These are phyloP conservation scores for Lactarius evosmus DNA, from an alignment of 768 basidiomycete genomes.

Conservation along the genomic window DNA sequence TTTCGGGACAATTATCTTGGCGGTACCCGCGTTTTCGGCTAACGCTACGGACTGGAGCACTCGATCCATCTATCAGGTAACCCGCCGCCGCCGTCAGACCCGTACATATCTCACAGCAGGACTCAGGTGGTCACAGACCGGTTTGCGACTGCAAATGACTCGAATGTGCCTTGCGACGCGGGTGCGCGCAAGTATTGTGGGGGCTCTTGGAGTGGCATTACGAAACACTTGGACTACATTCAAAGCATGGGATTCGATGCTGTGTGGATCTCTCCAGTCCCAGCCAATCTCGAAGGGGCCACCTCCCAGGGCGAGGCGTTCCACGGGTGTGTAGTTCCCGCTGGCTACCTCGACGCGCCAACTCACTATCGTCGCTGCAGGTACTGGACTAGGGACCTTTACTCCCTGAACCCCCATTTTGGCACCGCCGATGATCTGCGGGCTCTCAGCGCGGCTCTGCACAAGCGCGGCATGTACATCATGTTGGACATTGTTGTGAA, in stretches of 20 bases:
- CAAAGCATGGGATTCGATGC: conserved; percentile 60
- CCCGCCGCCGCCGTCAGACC: conserved; percentile 3
- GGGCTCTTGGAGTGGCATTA: conserved; percentile 53
- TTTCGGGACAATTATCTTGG: conserved; percentile 8
- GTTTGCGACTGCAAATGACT: conserved; percentile 49
- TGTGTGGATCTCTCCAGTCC: conserved; percentile 56
- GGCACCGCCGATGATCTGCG: conserved; percentile 51
- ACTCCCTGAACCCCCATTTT: conserved; percentile 50
- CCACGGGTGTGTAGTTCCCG: conserved; percentile 42
- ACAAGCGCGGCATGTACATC: conserved; percentile 52
- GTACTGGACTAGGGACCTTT: conserved; percentile 53
- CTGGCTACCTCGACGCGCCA: neutral
- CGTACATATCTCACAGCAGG: neutral
- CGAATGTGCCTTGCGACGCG: conserved; percentile 44
- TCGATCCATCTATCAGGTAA: conserved; percentile 54
- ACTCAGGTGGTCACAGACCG: conserved; percentile 52
- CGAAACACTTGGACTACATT: conserved; percentile 58
- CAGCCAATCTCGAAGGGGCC: conserved; percentile 46
- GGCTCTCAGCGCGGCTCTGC: conserved; percentile 45
- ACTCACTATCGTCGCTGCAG: conserved; percentile 25
- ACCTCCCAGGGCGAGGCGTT: conserved; percentile 54
- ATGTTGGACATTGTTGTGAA: conserved; percentile 66
- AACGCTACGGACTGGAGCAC: conserved; percentile 49
- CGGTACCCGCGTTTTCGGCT: conserved; percentile 35
- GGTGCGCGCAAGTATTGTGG: conserved; percentile 51